These are phyloP conservation scores for Wickerhamomyces bovis DNA, from an alignment of 805 yeast species.

Conservation along the genomic window DNA sequence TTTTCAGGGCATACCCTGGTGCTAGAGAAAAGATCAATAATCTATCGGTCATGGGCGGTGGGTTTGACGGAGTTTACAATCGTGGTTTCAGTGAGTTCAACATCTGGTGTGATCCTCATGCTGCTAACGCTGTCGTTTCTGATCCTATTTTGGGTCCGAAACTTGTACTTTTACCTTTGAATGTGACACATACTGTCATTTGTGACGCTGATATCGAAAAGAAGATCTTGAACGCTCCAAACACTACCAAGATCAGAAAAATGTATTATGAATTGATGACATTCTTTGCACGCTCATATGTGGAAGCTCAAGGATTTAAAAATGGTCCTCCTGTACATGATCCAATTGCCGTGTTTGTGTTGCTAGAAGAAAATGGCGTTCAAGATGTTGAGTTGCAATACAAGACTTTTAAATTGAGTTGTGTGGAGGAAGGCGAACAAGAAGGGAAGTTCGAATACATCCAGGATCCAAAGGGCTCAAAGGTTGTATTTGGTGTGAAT, in stretches of 20 bases:
- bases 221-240: conserved; percentile 31
- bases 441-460: conserved; percentile 23
- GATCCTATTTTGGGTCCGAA: conserved; percentile 40
- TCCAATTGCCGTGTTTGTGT: conserved; percentile 61
- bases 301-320: conserved; percentile 34
- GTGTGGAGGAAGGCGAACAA: conserved; percentile 20
- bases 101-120: conserved; percentile 67
- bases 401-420: conserved; percentile 9
- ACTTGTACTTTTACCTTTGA: conserved; percentile 55
- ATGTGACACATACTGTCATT: conserved; percentile 61
- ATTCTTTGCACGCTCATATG: conserved; percentile 42
- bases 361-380: conserved; percentile 33
- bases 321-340: conserved; percentile 78
- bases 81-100: conserved; percentile 65
- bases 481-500: conserved; percentile 35
- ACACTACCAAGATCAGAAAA: conserved; percentile 39
- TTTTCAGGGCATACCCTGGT: conserved; percentile 52
- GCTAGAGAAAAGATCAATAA: conserved; percentile 40
- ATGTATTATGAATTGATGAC: conserved; percentile 49
- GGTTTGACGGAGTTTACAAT: conserved; percentile 28
- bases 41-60: conserved; percentile 77
- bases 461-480: conserved; percentile 27
- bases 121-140: conserved; percentile 53
- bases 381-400: conserved; percentile 16
- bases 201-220: conserved; percentile 39